Evolutionary conservation across 768 basidiomycete species (phyloP).

Genomic region (Russula compacta): DNA sequence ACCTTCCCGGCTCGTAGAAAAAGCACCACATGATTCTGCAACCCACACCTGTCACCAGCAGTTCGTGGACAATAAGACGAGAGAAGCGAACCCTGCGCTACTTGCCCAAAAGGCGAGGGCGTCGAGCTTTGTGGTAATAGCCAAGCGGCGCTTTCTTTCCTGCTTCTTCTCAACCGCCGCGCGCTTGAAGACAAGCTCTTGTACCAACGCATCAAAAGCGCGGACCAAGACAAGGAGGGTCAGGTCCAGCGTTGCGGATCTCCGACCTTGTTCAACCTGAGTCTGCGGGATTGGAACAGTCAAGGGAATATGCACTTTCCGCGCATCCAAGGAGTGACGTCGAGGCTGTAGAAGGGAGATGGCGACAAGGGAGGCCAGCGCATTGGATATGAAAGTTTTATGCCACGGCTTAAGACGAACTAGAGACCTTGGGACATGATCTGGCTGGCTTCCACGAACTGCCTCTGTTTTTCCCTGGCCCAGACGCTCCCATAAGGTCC

Average conservation of each 20-base stretch:
- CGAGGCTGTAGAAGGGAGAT: slow-evolving; percentile 49
- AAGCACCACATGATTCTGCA: slow-evolving; percentile 85
- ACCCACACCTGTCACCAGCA: not conserved
- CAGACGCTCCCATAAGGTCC: slow-evolving; percentile 34
- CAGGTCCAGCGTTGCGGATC: slow-evolving; percentile 57
- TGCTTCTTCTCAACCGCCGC: slow-evolving; percentile 24
- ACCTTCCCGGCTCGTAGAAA: slow-evolving; percentile 70
- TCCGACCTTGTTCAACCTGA: not conserved
- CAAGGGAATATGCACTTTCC: slow-evolving; percentile 23
- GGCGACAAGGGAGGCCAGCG: slow-evolving; percentile 47
- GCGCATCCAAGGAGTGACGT: slow-evolving; percentile 27
- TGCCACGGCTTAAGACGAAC: slow-evolving; percentile 29
- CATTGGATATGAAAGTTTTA: slow-evolving; percentile 50
- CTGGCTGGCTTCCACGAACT: not conserved
- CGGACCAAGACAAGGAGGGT: slow-evolving; percentile 61
- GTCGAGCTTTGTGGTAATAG: slow-evolving; percentile 45
- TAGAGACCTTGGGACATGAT: not conserved
- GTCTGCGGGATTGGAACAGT: slow-evolving; percentile 17
- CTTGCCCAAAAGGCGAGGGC: slow-evolving; percentile 69
- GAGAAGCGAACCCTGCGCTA: slow-evolving; percentile 54
- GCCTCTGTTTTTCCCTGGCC: slow-evolving; percentile 14
- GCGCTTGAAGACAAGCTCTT: slow-evolving; percentile 36
- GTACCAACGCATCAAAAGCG: slow-evolving; percentile 54
- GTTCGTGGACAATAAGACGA: not conserved
- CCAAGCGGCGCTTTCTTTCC: slow-evolving; percentile 27